Evolutionary conservation across 2,329 filamentous ascomycete genomes (phyloP).

Genomic region (Cladosporium sp.): DNA sequence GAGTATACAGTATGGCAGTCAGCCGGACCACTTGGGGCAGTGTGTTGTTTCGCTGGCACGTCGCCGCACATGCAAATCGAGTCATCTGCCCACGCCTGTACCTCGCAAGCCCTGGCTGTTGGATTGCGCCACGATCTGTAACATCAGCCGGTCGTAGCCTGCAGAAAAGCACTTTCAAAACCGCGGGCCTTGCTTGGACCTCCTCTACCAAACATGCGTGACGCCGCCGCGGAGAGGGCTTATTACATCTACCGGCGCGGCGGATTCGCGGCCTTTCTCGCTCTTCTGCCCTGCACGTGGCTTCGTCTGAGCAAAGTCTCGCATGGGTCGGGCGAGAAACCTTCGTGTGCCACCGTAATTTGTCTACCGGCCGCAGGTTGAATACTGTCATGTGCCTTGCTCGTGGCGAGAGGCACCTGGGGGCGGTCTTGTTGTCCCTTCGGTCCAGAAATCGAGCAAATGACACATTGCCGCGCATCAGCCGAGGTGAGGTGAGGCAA

Average conservation of each 20-base stretch:
- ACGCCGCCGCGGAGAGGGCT: not conserved
- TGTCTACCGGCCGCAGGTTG: not conserved
- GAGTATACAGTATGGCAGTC: not conserved
- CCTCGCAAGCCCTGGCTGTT: not conserved
- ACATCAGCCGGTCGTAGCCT: conserved; percentile 3
- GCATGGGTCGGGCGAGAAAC: not conserved
- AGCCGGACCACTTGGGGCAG: conserved; percentile 3
- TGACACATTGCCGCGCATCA: not conserved
- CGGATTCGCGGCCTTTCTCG: conserved; percentile 6
- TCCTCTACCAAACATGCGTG: not conserved
- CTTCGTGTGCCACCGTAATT: not conserved
- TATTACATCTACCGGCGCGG: not conserved
- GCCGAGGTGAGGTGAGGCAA: not conserved
- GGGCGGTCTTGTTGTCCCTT: not conserved
- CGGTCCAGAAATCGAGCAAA: not conserved
- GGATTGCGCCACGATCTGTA: conserved; percentile 1
- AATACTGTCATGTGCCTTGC: not conserved
- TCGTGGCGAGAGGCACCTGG: not conserved
- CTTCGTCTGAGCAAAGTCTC: not conserved
- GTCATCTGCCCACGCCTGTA: conserved; percentile 3
- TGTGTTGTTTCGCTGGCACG: not conserved
- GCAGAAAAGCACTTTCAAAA: not conserved
- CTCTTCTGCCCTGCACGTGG: conserved; percentile 4
- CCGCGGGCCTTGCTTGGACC: not conserved
- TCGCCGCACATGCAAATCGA: not conserved